Conservation (phyloP, 306 rosid species). For the Crataegus laevigata region DNA sequence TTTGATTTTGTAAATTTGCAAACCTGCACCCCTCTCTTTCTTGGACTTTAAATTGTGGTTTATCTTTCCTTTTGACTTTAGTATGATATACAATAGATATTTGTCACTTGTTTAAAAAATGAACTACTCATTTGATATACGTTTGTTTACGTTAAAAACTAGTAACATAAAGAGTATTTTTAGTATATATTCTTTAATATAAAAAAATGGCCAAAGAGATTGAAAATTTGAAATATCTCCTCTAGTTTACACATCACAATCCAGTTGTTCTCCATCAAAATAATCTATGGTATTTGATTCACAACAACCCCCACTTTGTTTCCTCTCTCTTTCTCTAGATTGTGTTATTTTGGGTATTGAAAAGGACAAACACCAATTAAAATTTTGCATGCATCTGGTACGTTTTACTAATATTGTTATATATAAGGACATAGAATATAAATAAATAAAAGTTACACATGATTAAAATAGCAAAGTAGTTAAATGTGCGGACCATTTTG, state of each 20-base stretch:
- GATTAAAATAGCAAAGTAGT: slow-evolving; percentile 5
- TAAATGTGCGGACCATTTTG: neutral
- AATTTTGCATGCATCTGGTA: slow-evolving; percentile 16
- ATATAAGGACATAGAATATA: neutral
- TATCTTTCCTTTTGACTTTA: neutral
- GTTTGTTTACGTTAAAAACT: neutral
- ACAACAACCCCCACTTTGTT: slow-evolving; percentile 26
- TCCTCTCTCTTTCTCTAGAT: slow-evolving; percentile 10
- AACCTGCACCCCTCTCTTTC: neutral
- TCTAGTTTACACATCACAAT: slow-evolving; percentile 12
- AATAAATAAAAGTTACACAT: slow-evolving; percentile 5
- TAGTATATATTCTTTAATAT: neutral
- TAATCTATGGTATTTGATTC: slow-evolving; percentile 2
- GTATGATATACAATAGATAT: neutral
- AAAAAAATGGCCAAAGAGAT: neutral
- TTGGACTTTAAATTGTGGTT: neutral
- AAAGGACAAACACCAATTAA: slow-evolving; percentile 30
- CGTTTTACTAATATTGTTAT: neutral
- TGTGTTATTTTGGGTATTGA: slow-evolving; percentile 12
- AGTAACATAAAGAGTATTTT: no score
- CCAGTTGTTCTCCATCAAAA: slow-evolving; percentile 54
- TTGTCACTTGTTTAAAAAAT: no score
- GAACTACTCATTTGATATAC: no score
- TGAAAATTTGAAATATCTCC: neutral
- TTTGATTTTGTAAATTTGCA: neutral